Base-by-base conservation (phyloP, 441 rosid genomes). In the Jatropha multifida region DNA sequence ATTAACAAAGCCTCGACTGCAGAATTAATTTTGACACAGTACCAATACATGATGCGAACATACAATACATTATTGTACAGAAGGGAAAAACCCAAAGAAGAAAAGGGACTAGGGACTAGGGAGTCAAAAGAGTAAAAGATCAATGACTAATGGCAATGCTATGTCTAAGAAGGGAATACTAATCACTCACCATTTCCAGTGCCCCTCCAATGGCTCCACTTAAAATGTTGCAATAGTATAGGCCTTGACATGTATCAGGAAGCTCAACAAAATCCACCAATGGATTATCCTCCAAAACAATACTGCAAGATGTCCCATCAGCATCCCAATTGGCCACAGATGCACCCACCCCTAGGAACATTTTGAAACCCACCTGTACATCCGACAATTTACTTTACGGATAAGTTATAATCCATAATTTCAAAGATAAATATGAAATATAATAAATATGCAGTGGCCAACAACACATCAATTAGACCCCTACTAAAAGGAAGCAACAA, bases 171-270 rank as follows among this genome's bases (percentile, higher is more conserved):
- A 23, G 10, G 42, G 58, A 14, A 41, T 3, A 10, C 26, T 32
- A 32, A 32, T 32, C n/a, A 82, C 89, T 86, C 72, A 92, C 98
- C 97, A 94, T 94, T 82, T 94, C 97, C 14, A 94, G 80, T 68
- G 97, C 97, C 80, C 98, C 97, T 84, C 95, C 85, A 59, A 94
- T 84, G 81, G 92, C 97, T 78, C 97, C 97, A 79, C 94, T 92
- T 77, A 91, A 85, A 84, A 94, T 81, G 84, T 92, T 92, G 91
- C 98, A 94, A 74, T 92, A 92, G 83, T 87, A 84, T 75, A 92
- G 92, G 67, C 97, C 97, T 91, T 92, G 97, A 55, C 96, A 91
- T 67, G 90, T 89, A 81, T 93, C 97, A 6, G 97, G 98, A 75
- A 92, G 96, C 81, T 93, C 97, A 65, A 92, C 97, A 61, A 91